phyloP scores from a whole-genome alignment of 805 yeast genomes.

The Deakozyma indianensis region DNA sequence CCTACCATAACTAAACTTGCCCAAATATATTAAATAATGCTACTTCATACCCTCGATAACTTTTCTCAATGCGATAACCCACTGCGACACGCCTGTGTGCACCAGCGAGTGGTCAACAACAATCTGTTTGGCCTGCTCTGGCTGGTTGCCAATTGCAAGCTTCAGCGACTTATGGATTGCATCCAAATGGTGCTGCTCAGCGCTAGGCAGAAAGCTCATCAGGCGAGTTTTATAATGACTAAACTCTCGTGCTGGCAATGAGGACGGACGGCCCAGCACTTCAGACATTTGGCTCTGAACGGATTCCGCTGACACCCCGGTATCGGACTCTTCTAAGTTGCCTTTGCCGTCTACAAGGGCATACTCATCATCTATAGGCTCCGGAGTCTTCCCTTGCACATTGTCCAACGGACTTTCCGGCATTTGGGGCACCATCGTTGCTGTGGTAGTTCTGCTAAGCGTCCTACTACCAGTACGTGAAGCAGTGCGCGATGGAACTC shows the following conservation, averaged over 20 bases:
- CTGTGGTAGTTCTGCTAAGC: constrained; percentile 3
- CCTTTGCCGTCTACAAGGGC: too few relatives aligned
- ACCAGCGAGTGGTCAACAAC: constrained; percentile 40
- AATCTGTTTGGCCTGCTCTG: constrained; percentile 20
- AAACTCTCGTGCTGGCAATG: constrained; percentile 10
- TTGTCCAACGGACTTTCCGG: too few relatives aligned
- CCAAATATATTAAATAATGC: too few relatives aligned
- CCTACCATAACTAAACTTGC: too few relatives aligned
- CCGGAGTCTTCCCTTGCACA: too few relatives aligned
- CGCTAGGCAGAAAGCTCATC: constrained; percentile 6
- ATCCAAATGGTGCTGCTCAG: constrained; percentile 10
- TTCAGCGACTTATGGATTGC: constrained; percentile 17
- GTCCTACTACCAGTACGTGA: constrained; percentile 5
- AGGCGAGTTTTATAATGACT: constrained; percentile 14
- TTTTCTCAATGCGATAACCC: constrained; percentile 57
- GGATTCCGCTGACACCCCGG: neutral
- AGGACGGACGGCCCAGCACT: constrained; percentile 2
- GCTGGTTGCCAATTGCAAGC: constrained; percentile 16
- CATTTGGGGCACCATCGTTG: too few relatives aligned
- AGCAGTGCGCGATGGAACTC: neutral
- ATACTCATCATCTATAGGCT: too few relatives aligned
- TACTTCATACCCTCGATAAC: constrained; percentile 27
- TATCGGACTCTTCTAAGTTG: too few relatives aligned
- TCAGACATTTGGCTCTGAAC: constrained; percentile 4
- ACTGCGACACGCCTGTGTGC: constrained; percentile 39